Conservation (phyloP, 2,329 filamentous ascomycete species). For the Beauveria sp. region DNA sequence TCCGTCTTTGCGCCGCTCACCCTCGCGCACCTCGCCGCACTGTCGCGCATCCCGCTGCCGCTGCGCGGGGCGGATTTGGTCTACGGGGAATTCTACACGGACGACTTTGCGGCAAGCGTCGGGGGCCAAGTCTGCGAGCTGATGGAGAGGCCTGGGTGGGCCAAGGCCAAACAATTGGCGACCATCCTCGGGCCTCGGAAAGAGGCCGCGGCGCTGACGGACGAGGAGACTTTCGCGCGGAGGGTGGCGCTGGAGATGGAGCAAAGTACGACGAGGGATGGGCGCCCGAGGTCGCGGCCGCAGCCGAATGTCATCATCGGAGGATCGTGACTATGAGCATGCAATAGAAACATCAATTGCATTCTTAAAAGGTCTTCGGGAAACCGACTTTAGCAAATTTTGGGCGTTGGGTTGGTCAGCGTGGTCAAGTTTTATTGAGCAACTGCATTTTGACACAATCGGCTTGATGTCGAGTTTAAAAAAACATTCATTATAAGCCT, state of each 20-base stretch:
- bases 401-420: too few relatives aligned
- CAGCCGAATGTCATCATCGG: not conserved
- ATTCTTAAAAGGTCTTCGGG: too few relatives aligned
- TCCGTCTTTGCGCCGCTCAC: conserved; percentile 15
- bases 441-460: too few relatives aligned
- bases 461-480: too few relatives aligned
- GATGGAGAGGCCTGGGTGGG: not conserved
- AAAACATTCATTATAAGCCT: not conserved
- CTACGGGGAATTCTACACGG: conserved; percentile 13
- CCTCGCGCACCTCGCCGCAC: conserved; percentile 12
- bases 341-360: too few relatives aligned
- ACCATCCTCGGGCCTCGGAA: conserved; percentile 7
- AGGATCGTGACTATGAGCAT: not conserved
- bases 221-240: conserved; percentile 1
- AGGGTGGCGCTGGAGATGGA: not conserved
- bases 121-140: conserved; percentile 7
- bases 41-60: conserved; percentile 15
- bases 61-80: conserved; percentile 12
- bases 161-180: conserved; percentile 8
- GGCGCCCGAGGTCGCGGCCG: not conserved
- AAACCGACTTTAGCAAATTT: too few relatives aligned
- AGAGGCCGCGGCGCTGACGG: not conserved
- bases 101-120: conserved; percentile 9
- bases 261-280: not conserved
- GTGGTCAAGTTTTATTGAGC: too few relatives aligned